Evolutionary conservation across 148 eudicot species (phyloP).

Genomic region (Mesembryanthemum crystallinum): DNA sequence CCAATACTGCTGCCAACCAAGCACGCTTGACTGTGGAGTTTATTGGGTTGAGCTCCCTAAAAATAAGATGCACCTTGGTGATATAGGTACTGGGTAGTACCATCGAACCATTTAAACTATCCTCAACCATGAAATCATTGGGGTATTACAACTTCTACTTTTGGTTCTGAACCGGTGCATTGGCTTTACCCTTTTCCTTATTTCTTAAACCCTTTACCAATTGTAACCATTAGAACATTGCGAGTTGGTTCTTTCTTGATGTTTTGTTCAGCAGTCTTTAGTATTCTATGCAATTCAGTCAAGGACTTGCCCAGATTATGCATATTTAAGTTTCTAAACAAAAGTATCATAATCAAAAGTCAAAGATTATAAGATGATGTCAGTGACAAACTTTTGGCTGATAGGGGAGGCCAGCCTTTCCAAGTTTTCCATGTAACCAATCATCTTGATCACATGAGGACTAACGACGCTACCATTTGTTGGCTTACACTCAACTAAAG

Average conservation of each 20-base stretch:
- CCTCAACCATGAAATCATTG: no score
- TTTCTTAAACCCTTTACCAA: neutral
- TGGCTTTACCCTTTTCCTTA: neutral
- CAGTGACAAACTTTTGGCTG: neutral
- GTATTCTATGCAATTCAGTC: constrained; percentile 5
- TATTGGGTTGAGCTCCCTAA: no score
- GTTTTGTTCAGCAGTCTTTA: neutral
- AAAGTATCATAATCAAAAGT: neutral
- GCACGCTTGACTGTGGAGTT: no score
- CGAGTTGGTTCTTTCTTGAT: neutral
- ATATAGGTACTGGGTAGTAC: no score
- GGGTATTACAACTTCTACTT: no score
- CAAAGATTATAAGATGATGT: neutral
- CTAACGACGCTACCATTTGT: neutral
- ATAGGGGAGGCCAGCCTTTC: neutral
- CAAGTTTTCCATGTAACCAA: neutral
- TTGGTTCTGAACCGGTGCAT: neutral
- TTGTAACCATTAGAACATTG: neutral
- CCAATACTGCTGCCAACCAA: no score
- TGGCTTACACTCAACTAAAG: neutral
- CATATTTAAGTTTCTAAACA: no score
- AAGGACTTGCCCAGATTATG: neutral
- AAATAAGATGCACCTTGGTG: no score
- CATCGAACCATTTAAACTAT: no score
- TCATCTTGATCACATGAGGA: neutral